Conservation (phyloP, 2,329 filamentous ascomycete genomes). For the Teratosphaeria zuluensis region DNA sequence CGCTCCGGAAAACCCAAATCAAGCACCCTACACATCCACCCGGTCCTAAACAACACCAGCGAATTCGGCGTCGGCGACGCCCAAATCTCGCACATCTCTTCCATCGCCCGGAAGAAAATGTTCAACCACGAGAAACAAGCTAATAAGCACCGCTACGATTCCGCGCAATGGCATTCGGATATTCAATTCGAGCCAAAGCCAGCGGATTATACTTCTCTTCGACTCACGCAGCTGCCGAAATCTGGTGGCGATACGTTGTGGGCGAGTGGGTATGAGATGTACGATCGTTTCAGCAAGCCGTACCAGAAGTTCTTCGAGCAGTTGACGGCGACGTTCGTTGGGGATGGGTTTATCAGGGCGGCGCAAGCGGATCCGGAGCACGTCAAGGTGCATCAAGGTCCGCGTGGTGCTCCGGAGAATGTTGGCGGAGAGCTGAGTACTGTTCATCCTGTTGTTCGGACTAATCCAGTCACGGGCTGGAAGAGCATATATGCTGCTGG, state of each 20-base stretch:
- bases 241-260: slow-evolving; percentile 32
- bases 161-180: slow-evolving; percentile 41
- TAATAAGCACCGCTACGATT: slow-evolving; percentile 7
- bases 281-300: slow-evolving; percentile 44
- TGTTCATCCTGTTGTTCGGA: slow-evolving; percentile 46
- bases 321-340: slow-evolving; percentile 37
- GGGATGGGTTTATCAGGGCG: slow-evolving; percentile 26
- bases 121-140: slow-evolving; percentile 7
- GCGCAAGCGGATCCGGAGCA: slow-evolving; percentile 37
- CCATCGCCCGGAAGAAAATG: slow-evolving; percentile 24
- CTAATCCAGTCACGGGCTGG: slow-evolving; percentile 56
- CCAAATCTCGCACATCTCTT: slow-evolving; percentile 32
- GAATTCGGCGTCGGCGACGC: slow-evolving; percentile 30
- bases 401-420: slow-evolving; percentile 37
- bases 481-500: slow-evolving; percentile 45
- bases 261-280: slow-evolving; percentile 48
- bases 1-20: slow-evolving; percentile 49
- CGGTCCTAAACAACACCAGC: slow-evolving; percentile 39
- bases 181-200: slow-evolving; percentile 33
- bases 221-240: slow-evolving; percentile 26
- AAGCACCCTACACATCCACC: slow-evolving; percentile 53
- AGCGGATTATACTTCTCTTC: slow-evolving; percentile 31
- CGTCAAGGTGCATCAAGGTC: slow-evolving; percentile 15
- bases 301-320: slow-evolving; percentile 51
- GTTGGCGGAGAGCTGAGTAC: slow-evolving; percentile 41